phyloP scores from a whole-genome alignment of 2,329 filamentous ascomycete genomes.

The Fusarium hainanense region DNA sequence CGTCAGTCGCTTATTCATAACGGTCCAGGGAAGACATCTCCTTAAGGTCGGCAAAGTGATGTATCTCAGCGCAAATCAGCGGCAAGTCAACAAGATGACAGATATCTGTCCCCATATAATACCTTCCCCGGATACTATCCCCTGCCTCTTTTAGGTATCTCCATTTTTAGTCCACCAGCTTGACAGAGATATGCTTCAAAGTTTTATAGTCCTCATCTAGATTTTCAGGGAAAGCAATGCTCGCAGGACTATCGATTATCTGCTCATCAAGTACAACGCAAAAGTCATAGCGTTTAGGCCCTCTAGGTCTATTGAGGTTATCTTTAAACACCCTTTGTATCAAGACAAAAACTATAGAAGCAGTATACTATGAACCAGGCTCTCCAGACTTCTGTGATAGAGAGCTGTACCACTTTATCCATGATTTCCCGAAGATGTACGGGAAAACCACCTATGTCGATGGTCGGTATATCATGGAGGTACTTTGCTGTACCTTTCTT shows the following conservation, averaged over 20 bases:
- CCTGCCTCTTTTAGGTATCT: slow-evolving; percentile 8
- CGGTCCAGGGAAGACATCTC: slow-evolving; percentile 5
- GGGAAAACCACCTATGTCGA: too few species aligned
- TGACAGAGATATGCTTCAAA: background rate
- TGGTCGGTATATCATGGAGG: too few species aligned
- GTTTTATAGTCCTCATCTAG: background rate
- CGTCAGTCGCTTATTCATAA: too few species aligned
- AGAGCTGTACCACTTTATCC: too few species aligned
- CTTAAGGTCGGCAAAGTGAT: background rate
- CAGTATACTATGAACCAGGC: too few species aligned
- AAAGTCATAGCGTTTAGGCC: background rate
- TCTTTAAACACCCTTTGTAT: background rate
- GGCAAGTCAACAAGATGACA: slow-evolving; percentile 17
- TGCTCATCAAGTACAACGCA: slow-evolving; percentile 12
- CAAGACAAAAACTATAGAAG: too few species aligned
- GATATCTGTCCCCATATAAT: slow-evolving; percentile 12
- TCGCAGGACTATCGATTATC: background rate
- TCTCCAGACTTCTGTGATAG: too few species aligned
- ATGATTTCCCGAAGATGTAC: too few species aligned
- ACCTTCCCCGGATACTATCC: background rate
- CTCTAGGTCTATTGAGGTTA: slow-evolving; percentile 7
- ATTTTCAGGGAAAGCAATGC: background rate
- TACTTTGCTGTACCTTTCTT: too few species aligned
- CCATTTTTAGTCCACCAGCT: slow-evolving; percentile 9
- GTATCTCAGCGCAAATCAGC: background rate